Evolutionary conservation across 306 rosid genomes (phyloP), one percentile per base, ranked within the genome.

Genomic region (Hippophae rhamnoides): DNA sequence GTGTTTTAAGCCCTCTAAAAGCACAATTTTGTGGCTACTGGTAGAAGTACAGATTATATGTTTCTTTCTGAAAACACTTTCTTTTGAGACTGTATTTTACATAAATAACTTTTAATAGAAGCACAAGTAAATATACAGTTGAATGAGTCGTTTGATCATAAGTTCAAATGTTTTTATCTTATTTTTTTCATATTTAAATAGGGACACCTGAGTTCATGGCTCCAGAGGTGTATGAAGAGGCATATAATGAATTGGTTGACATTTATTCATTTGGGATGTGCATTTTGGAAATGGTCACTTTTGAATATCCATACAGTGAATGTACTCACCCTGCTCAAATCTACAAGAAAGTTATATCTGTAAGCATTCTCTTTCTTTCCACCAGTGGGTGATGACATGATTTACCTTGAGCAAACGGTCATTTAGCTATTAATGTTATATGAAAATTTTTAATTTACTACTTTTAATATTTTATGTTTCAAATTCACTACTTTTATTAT

Each of bases 141-240:
- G 10, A 9, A 3, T 46, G 42, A 59, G 71, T 55, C 18, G 11
- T 67, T 47, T 63, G 62, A 62, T 40, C 62, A 66, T 42, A 50
- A 13, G 4, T 65, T 64, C 45, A 48, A 62, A 47, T 71, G 60
- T 13, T 66, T 57, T 48, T 62, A 13, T 44, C 18, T 18, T 18
- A 11, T 43, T n/a, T 9, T 56, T 18, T 56, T 13, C 51, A 31
- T 41, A 47, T 47, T 10, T 69, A 60, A 4, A 51, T 79, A 87
- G 97, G 97, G 79, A 90, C 97, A 0, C 97, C 97, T 0, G 97
- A 90, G 64, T 90, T 90, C 81, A 90, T 90, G 97, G 97, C 97
- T 71, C 97, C 97, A 6, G 97, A 90, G 71, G 96, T 90, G 10
- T 90, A 90, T 63, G 82, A 85, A 76, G 97, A 87, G 76, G 89